Evolutionary conservation across 208 protist genomes (phyloP), one percentile per base, ranked within the genome.

Genomic region (Crithidia acanthocephali): DNA sequence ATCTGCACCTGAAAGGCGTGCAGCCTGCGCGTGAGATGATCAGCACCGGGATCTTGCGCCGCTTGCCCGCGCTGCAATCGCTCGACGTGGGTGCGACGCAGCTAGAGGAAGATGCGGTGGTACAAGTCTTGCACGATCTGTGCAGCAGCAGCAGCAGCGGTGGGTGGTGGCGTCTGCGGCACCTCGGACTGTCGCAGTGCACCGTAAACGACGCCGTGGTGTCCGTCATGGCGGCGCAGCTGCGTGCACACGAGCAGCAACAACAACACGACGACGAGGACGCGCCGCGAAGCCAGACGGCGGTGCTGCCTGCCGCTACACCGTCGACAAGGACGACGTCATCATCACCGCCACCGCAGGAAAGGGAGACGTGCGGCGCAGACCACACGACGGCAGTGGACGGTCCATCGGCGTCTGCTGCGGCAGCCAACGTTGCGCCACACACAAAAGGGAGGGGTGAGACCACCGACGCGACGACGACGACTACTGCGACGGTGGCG

Each of bases 141-240:
- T 55, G 62, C 20, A 35, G 40, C 11, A 74, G 74, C 25, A 52
- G 83, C 13, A 72, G 74, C 25, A 52, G 81, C 22, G 83, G 85
- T 55, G 85, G 88, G 40, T 94, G 88, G 88, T 77, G 80, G 65
- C 68, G 57, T 11, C 74, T 94, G 53, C 76, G 47, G 45, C 56
- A 68, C 22, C 75, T 94, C n/a, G 81, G 78, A 11, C 68, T 94
- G 40, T 70, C 82, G 15, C 80, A 90, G 69, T 88, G 79, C 27
- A 64, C 81, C 11, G 27, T 94, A 22, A 83, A 64, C 20, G 73
- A 80, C 27, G 83, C 74, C 48, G 83, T 67, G 0, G 42, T 87
- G 22, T 25, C 47, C 52, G 61, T 78, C 5, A 62, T 91, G 55
- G 63, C 61, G 20, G 47, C 1, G n/a, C 61, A 67, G 47, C 61